These are phyloP conservation scores for Aspergillus jensenii DNA, from an alignment of 2,329 filamentous ascomycete species.

Conservation along the genomic window DNA sequence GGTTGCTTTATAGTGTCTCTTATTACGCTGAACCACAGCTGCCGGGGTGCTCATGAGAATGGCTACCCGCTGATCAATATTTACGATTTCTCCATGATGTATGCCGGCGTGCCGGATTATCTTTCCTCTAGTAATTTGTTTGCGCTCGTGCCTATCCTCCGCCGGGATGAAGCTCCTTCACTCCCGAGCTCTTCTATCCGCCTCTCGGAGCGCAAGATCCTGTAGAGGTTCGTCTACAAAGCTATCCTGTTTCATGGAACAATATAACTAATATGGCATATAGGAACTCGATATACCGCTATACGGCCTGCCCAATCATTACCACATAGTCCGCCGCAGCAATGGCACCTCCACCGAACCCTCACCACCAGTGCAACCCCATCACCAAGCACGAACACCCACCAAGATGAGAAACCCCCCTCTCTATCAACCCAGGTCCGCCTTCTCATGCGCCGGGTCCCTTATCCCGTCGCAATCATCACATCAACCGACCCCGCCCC, in stretches of 20 bases:
- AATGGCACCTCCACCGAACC: not conserved
- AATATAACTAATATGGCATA: not conserved
- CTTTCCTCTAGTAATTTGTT: constrained; percentile 2
- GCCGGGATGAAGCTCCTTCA: constrained; percentile 34
- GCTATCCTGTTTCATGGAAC: not conserved
- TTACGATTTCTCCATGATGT: constrained; percentile 22
- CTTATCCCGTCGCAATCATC: constrained; percentile 58
- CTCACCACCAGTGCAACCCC: constrained; percentile 15
- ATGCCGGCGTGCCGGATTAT: constrained; percentile 9
- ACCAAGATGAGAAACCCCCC: not conserved
- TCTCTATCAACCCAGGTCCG: constrained; percentile 39
- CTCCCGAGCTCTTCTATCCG: constrained; percentile 19
- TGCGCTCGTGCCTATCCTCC: constrained; percentile 7
- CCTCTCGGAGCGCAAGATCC: constrained; percentile 14
- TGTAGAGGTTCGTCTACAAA: constrained; percentile 1
- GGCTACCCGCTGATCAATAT: not conserved
- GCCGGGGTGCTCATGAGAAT: not conserved
- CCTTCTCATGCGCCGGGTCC: constrained; percentile 54
- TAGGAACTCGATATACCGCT: not conserved
- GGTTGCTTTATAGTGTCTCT: not conserved
- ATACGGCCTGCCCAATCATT: not conserved
- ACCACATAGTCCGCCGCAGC: not conserved
- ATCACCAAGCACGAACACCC: constrained; percentile 2
- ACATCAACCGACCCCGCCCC: constrained; percentile 45
- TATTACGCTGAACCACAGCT: not conserved